phyloP scores from a whole-genome alignment of 129 eudicot genomes.

The Arctium lappa region DNA sequence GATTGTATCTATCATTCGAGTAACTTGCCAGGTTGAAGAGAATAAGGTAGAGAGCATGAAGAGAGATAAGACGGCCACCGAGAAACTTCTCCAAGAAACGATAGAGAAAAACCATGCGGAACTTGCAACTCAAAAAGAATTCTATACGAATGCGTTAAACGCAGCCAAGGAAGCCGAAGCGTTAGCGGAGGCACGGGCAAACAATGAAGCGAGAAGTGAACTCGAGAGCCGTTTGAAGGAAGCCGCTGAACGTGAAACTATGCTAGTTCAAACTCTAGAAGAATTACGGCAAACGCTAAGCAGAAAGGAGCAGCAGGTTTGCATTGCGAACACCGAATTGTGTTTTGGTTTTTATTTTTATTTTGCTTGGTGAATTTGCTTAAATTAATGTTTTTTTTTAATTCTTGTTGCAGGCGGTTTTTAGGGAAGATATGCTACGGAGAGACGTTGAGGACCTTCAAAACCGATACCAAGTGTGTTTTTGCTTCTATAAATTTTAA shows the following conservation, averaged over 20 bases:
- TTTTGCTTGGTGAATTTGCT: not conserved
- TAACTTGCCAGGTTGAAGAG: slow-evolving; percentile 73
- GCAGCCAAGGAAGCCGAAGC: slow-evolving; percentile 98
- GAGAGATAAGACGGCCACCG: slow-evolving; percentile 84
- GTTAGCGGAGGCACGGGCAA: slow-evolving; percentile 87
- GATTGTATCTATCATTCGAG: not conserved
- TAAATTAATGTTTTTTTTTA: not conserved
- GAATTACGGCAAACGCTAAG: slow-evolving; percentile 89
- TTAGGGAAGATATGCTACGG: slow-evolving; percentile 82
- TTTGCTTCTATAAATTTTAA: not conserved
- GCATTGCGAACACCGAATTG: slow-evolving; percentile 8
- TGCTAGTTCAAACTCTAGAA: slow-evolving; percentile 91
- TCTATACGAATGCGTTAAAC: slow-evolving; percentile 67
- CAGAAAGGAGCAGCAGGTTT: slow-evolving; percentile 97
- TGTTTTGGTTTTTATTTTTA: not conserved
- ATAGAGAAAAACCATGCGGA: slow-evolving; percentile 86
- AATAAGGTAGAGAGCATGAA: slow-evolving; percentile 86
- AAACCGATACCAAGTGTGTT: slow-evolving; percentile 84
- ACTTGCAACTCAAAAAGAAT: slow-evolving; percentile 83
- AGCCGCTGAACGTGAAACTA: slow-evolving; percentile 86
- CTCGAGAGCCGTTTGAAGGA: slow-evolving; percentile 74
- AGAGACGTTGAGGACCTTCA: slow-evolving; percentile 95
- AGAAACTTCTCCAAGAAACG: slow-evolving; percentile 91
- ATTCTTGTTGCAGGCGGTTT: slow-evolving; percentile 54
- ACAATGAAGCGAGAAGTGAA: slow-evolving; percentile 84